A percentile compares a stretch with the other conserved stretches of the same genome.
Evolutionary conservation across 306 rosid genomes (phyloP).

Genomic region (Rosa multiflora): DNA sequence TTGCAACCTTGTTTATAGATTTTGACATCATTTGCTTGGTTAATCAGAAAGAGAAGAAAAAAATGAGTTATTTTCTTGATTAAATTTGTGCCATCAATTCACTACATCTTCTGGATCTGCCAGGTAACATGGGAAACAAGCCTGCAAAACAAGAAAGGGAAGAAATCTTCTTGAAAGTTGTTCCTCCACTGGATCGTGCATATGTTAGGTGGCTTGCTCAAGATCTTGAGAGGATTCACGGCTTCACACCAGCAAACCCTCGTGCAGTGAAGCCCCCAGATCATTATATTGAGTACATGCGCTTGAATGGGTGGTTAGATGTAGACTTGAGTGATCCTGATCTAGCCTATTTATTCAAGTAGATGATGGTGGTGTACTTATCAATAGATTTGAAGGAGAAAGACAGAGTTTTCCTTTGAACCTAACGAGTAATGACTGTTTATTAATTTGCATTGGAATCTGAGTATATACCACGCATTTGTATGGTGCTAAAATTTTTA

Average conservation of each 20-base stretch:
- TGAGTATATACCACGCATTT: neutral
- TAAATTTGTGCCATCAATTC: neutral
- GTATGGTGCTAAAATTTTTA: neutral
- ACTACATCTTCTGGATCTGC: slow-evolving; percentile 10
- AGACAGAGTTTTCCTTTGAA: neutral
- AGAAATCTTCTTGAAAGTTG: slow-evolving; percentile 47
- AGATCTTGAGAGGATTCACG: slow-evolving; percentile 57
- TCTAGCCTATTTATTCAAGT: slow-evolving; percentile 62
- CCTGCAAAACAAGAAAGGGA: slow-evolving; percentile 51
- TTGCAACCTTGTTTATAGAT: neutral
- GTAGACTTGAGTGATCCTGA: slow-evolving; percentile 65
- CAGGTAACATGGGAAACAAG: slow-evolving; percentile 63
- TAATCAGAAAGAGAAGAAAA: neutral
- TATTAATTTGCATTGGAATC: neutral
- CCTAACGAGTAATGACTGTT: neutral
- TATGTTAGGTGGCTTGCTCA: slow-evolving; percentile 56
- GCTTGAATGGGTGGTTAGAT: slow-evolving; percentile 69
- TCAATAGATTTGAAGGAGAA: neutral
- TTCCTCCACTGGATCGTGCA: slow-evolving; percentile 66
- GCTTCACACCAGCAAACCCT: slow-evolving; percentile 48
- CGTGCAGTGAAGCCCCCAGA: slow-evolving; percentile 63
- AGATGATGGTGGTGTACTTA: slow-evolving; percentile 16
- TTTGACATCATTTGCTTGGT: neutral
- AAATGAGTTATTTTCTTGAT: neutral
- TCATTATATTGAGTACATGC: slow-evolving; percentile 70